Percentiles rank a stretch among this genome's conserved stretches.
phyloP scores from a whole-genome alignment of 2,329 filamentous ascomycete genomes.

The Aspergillus pseudotamarii region DNA sequence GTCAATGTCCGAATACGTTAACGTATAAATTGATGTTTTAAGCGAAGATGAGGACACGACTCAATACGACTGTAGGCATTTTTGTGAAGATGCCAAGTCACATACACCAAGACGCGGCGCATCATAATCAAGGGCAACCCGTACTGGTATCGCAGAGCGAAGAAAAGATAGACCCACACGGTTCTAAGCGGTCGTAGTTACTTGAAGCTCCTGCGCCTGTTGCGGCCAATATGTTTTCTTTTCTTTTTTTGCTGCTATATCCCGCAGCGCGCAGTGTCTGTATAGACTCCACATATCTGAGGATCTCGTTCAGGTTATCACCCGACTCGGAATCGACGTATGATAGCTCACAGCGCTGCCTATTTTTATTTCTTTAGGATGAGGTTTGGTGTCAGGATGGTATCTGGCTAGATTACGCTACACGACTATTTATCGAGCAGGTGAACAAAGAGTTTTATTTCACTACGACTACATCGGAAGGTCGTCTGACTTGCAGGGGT shows the following conservation, averaged over 20 bases:
- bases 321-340: neutral
- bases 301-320: neutral
- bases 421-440: neutral
- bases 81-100: neutral
- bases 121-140: neutral
- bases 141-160: neutral
- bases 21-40: no score
- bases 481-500: neutral
- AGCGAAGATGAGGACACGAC: no score
- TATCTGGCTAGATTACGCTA: neutral
- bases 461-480: neutral
- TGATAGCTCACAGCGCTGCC: neutral
- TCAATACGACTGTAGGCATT: neutral
- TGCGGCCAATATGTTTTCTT: neutral
- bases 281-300: neutral
- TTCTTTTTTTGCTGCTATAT: neutral
- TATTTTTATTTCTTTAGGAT: neutral
- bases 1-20: no score
- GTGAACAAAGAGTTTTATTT: neutral
- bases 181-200: rapidly evolving
- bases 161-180: neutral
- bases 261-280: no score
- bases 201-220: no score
- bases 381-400: neutral
- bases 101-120: no score